A percentile compares a stretch with the other conserved stretches of the same genome.
Conservation (phyloP, 768 basidiomycete species). For the Lentinus brumalis region DNA sequence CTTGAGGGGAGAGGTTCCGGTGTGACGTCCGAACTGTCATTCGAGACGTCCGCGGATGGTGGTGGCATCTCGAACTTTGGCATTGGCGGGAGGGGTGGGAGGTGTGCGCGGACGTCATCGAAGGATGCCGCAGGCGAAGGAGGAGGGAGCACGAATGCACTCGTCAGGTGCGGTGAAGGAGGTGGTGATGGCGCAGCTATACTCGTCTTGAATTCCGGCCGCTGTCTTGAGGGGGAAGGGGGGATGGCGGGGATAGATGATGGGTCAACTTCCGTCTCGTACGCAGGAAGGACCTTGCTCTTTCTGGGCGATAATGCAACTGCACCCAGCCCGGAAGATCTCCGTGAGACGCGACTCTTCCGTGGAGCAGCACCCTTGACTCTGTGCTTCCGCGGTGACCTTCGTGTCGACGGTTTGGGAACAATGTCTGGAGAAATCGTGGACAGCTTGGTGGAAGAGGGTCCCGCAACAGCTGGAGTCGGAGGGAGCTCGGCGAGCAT, state of each 20-base stretch:
- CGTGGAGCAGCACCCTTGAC: conserved; percentile 48
- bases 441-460: conserved; percentile 31
- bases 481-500: conserved; percentile 62
- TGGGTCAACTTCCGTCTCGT: conserved; percentile 55
- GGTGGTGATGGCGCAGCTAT: conserved; percentile 27
- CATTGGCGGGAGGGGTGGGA: conserved; percentile 26
- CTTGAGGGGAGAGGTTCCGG: neutral
- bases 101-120: conserved; percentile 41
- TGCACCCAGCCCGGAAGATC: conserved; percentile 42
- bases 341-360: conserved; percentile 49
- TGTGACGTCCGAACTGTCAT: conserved; percentile 9
- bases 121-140: conserved; percentile 72
- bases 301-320: conserved; percentile 36
- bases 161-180: conserved; percentile 55
- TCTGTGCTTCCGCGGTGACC: conserved; percentile 43
- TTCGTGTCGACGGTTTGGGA: conserved; percentile 42
- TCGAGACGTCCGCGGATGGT: neutral
- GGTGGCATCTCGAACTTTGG: conserved; percentile 23
- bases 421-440: conserved; percentile 26
- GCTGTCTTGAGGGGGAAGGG: conserved; percentile 25
- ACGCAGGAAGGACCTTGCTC: conserved; percentile 48
- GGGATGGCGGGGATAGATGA: conserved; percentile 2
- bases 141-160: conserved; percentile 76
- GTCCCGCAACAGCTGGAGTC: conserved; percentile 29
- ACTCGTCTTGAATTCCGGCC: conserved; percentile 33